Evolutionary conservation across 768 basidiomycete species (phyloP).

Genomic region (Pleurotus giganteus): DNA sequence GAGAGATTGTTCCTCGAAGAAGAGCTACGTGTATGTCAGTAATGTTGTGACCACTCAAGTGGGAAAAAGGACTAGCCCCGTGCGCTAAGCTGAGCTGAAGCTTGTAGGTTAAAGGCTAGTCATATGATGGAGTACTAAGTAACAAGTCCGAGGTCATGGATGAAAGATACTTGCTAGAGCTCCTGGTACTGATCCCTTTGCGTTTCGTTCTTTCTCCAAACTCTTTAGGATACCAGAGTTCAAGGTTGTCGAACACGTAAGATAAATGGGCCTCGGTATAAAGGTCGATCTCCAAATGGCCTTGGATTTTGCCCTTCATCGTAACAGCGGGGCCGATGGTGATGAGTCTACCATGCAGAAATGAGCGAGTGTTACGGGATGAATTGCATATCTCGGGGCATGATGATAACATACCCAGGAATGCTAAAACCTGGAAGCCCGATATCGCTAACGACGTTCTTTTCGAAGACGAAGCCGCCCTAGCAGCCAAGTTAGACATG

Average conservation of each 20-base stretch:
- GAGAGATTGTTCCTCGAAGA: not conserved
- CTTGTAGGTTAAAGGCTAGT: not conserved
- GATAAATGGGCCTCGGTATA: not conserved
- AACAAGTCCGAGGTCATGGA: not conserved
- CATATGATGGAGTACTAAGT: not conserved
- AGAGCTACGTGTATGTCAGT: not conserved
- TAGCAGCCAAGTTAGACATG: not conserved
- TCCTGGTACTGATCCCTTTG: not conserved
- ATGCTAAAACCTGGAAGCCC: not conserved
- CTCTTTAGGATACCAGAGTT: slow-evolving; percentile 1
- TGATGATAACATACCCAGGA: not conserved
- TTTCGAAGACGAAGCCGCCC: not conserved
- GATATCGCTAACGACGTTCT: not conserved
- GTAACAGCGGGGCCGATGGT: not conserved
- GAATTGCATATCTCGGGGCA: not conserved
- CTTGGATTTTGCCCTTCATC: not conserved
- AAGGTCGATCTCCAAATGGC: not conserved
- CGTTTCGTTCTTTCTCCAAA: not conserved
- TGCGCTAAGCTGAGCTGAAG: not conserved
- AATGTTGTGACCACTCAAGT: not conserved
- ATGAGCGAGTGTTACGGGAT: too few species aligned
- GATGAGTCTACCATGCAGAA: too few species aligned
- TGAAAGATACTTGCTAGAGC: not conserved
- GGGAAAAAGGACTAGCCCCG: not conserved
- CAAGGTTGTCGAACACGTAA: not conserved